Percentiles rank a stretch among this genome's conserved stretches.
phyloP scores from a whole-genome alignment of 768 basidiomycete species.

The Boletellus sp. region DNA sequence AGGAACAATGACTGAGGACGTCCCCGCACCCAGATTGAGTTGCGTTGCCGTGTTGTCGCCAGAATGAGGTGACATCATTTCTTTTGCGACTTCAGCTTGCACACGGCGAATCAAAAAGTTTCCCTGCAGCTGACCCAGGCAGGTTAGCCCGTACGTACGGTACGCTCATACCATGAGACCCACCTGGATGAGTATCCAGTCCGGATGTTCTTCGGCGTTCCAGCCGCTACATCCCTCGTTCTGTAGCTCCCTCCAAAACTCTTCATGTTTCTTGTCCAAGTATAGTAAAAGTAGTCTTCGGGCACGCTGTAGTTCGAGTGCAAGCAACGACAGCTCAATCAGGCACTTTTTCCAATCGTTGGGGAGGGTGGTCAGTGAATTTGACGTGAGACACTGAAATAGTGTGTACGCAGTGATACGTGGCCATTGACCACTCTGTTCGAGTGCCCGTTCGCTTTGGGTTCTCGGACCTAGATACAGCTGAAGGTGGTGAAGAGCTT shows the following conservation, averaged over 20 bases:
- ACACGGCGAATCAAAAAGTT: conserved; percentile 42
- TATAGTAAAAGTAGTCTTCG: conserved; percentile 32
- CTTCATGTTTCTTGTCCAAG: conserved; percentile 23
- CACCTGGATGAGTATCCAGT: conserved; percentile 48
- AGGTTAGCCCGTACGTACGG: not conserved
- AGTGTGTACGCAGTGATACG: conserved; percentile 30
- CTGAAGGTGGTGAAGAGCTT: not conserved
- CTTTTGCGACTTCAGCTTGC: conserved; percentile 39
- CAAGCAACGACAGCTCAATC: conserved; percentile 24
- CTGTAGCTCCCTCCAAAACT: conserved; percentile 27
- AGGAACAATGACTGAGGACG: conserved; percentile 47
- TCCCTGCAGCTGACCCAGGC: conserved; percentile 38
- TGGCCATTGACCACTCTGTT: conserved; percentile 36
- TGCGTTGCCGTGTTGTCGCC: conserved; percentile 40
- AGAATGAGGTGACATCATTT: conserved; percentile 44
- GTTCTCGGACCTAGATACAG: conserved; percentile 13
- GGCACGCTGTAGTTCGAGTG: conserved; percentile 36
- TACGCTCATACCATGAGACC: not conserved
- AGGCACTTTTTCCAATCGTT: conserved; percentile 32
- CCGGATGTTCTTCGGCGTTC: conserved; percentile 23
- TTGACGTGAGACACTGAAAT: conserved; percentile 29
- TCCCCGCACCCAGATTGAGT: conserved; percentile 60
- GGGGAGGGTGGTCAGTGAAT: conserved; percentile 13
- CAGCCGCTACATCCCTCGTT: conserved; percentile 24
- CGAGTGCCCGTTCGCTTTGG: conserved; percentile 15